Base-by-base conservation (phyloP, 495 filamentous ascomycete species). In the Neurospora sp. region DNA sequence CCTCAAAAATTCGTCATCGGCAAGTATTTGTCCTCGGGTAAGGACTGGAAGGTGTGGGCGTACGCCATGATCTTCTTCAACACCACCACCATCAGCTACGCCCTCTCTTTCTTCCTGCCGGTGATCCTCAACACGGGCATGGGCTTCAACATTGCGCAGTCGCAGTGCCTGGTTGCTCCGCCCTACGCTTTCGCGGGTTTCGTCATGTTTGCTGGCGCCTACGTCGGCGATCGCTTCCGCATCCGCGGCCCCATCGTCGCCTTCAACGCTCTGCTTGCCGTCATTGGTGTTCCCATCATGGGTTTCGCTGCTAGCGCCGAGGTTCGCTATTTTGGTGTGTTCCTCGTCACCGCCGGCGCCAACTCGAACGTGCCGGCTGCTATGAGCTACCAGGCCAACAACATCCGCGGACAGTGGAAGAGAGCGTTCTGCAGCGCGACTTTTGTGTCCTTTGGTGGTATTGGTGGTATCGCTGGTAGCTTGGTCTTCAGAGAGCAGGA, bases 401-500 rank as follows among this genome's bases (percentile, higher is more conserved):
- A 92, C 78, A 86, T 91, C 78, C 87, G 88, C 62, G 89, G 89
- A 20, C 89, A 91, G 80, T 91, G 89, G 90, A 90, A 88, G 73
- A 84, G 90, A 3, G 89, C 89, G 1, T 86, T 91, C 46, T 86
- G 83, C 77, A 86, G 84, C 72, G 89, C 89, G 2, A 88, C 86
- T 3, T 83, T 91, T 10, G 88, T 87, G 12, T 86, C 85, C 7
- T 84, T 88, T 71, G 89, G 88, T 18, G 89, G 87, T 11, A 83
- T 91, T 42, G 90, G 90, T 27, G 89, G 89, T 38, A 91, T 91
- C 73, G 83, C 83, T 7, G 87, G 89, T 39, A 84, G 81, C 59
- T 77, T 89, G 70, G 87, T 90, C n/a, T 91, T 91, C 77, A 80
- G 81, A 18, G 39, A 12, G 11, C 74, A 82, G 79, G 85, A 83